These are phyloP conservation scores for Boletus rubropictus DNA, from an alignment of 768 basidiomycete genomes.

Conservation along the genomic window DNA sequence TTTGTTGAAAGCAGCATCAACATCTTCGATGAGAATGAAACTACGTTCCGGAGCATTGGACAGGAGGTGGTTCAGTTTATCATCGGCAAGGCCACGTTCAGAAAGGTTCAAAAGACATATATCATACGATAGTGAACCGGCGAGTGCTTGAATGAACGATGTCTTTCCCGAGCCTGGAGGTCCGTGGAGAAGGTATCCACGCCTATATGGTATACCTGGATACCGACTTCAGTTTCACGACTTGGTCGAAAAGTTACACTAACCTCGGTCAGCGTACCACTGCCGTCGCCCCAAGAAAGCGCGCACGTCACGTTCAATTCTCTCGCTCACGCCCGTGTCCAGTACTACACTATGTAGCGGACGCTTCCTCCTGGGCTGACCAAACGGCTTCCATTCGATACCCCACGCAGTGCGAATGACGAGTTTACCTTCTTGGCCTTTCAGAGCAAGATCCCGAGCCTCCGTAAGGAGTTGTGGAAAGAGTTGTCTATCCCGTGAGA, in stretches of 20 bases:
- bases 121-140: constrained; percentile 88
- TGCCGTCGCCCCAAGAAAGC: constrained; percentile 76
- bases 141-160: constrained; percentile 96
- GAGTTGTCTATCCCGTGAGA: constrained; percentile 77
- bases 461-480: constrained; percentile 80
- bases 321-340: constrained; percentile 74
- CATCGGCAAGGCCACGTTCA: constrained; percentile 92
- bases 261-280: constrained; percentile 97
- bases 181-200: constrained; percentile 92
- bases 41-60: constrained; percentile 91
- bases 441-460: constrained; percentile 84
- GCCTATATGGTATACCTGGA: constrained; percentile 90
- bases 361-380: constrained; percentile 81
- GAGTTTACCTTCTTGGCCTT: constrained; percentile 85
- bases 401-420: constrained; percentile 97
- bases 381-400: constrained; percentile 93
- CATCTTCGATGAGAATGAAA: constrained; percentile 93
- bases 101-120: constrained; percentile 95
- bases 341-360: constrained; percentile 87
- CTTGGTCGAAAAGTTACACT: constrained; percentile 17
- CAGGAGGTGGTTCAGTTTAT: constrained; percentile 89
- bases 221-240: constrained; percentile 4
- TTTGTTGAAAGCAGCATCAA: constrained; percentile 95
- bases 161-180: constrained; percentile 98
- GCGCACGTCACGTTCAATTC: constrained; percentile 73